Evolutionary conservation across 768 basidiomycete species (phyloP).

Genomic region (Termitomyces sp.): DNA sequence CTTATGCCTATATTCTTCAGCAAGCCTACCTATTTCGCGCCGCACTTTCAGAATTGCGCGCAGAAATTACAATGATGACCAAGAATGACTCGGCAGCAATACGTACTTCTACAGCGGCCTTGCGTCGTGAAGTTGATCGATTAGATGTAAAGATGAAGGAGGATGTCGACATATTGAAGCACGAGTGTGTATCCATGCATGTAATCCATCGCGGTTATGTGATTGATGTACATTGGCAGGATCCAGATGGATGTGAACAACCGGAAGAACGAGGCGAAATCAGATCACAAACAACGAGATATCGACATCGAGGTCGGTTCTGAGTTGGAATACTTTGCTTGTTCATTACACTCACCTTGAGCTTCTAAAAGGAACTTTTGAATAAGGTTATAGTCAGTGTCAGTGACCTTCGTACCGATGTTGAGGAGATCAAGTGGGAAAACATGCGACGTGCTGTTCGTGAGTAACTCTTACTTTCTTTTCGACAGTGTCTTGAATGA

Average conservation of each 20-base stretch:
- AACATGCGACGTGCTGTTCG: constrained; percentile 84
- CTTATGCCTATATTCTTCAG: constrained; percentile 34
- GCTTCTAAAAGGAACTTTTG: constrained; percentile 55
- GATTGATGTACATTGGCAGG: constrained; percentile 35
- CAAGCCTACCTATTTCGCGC: constrained; percentile 96
- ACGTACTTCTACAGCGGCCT: constrained; percentile 66
- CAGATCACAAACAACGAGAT: constrained; percentile 81
- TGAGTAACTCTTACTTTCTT: constrained; percentile 31
- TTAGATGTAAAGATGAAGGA: constrained; percentile 93
- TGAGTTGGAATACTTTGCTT: neutral
- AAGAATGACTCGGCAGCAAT: constrained; percentile 86
- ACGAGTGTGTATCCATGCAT: constrained; percentile 64
- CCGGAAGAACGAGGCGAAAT: constrained; percentile 85
- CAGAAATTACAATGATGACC: constrained; percentile 78
- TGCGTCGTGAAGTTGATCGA: constrained; percentile 83
- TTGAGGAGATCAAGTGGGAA: constrained; percentile 87
- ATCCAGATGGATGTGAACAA: constrained; percentile 97
- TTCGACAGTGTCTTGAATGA: constrained; percentile 5
- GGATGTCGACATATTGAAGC: constrained; percentile 82
- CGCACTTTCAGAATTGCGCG: constrained; percentile 85
- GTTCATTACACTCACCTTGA: neutral
- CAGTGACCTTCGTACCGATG: constrained; percentile 75
- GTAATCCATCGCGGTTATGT: constrained; percentile 6
- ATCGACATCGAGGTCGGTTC: constrained; percentile 73
- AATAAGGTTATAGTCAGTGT: constrained; percentile 72